These are phyloP conservation scores for Trypanosoma congolense DNA, from an alignment of 208 protist genomes.

Conservation along the genomic window DNA sequence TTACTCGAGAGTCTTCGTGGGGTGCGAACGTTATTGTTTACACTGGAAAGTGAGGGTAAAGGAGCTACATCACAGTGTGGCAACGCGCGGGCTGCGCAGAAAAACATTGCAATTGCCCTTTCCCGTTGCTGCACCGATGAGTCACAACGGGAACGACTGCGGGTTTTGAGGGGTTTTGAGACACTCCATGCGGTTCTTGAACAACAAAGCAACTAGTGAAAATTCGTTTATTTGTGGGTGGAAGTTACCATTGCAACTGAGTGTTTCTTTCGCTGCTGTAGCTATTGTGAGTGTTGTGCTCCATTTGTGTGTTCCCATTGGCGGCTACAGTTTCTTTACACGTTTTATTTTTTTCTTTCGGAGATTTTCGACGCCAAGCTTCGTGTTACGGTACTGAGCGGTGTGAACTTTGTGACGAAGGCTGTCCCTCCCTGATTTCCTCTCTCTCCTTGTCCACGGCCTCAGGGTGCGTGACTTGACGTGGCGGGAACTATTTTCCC, in stretches of 20 bases:
- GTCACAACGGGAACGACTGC: slow-evolving; percentile 30
- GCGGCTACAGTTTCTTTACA: no score
- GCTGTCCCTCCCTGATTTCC: no score
- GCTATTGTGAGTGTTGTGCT: slow-evolving; percentile 4
- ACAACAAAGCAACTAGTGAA: neutral
- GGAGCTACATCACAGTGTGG: slow-evolving; percentile 16
- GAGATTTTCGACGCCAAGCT: no score
- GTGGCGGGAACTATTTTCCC: no score
- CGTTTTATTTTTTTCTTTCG: no score
- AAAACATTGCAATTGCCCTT: slow-evolving; percentile 39
- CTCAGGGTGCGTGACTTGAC: no score
- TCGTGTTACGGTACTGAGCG: no score
- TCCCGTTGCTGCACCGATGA: slow-evolving; percentile 25
- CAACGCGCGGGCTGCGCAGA: slow-evolving; percentile 19
- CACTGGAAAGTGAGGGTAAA: slow-evolving; percentile 18
- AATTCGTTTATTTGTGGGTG: no score
- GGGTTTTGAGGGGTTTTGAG: slow-evolving; percentile 41
- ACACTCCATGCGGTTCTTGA: slow-evolving; percentile 35
- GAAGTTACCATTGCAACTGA: no score
- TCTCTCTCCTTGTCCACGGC: no score
- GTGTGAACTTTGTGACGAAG: no score
- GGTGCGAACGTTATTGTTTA: slow-evolving; percentile 17
- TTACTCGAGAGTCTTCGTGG: slow-evolving; percentile 23
- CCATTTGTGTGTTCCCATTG: no score
- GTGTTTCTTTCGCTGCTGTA: slow-evolving; percentile 1